These are phyloP conservation scores for Trichosanthes truncata DNA, from an alignment of 306 rosid species.

Conservation along the genomic window DNA sequence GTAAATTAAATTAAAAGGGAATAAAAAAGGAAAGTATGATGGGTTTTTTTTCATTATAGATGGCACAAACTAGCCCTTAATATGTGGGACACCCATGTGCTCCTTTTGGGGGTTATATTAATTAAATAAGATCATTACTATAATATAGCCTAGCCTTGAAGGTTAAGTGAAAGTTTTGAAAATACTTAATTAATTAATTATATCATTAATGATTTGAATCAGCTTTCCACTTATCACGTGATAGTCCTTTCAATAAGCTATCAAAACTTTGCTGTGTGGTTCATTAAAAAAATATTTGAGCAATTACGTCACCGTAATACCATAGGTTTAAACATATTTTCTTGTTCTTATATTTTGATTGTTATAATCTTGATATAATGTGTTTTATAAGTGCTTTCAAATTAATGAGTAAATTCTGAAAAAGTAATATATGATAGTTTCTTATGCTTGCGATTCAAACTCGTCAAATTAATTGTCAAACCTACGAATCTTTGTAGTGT, in stretches of 20 bases:
- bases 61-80: neutral
- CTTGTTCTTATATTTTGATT: too few relatives aligned
- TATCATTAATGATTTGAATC: neutral
- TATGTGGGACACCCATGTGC: conserved; percentile 1
- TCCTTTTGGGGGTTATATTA: neutral
- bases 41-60: neutral
- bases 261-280: neutral
- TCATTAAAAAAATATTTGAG: neutral
- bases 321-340: neutral
- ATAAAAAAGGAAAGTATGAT: neutral
- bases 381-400: too few relatives aligned
- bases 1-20: neutral
- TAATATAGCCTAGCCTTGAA: neutral
- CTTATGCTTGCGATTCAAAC: too few relatives aligned
- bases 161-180: neutral
- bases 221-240: neutral
- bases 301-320: neutral
- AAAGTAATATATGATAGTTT: too few relatives aligned
- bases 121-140: neutral
- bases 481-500: too few relatives aligned
- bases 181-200: neutral
- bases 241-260: neutral
- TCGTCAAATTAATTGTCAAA: too few relatives aligned
- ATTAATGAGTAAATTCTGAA: too few relatives aligned
- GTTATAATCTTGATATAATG: too few relatives aligned